These are phyloP conservation scores for Arachnomyces sp. DNA, from an alignment of 2,329 filamentous ascomycete genomes.

Conservation along the genomic window DNA sequence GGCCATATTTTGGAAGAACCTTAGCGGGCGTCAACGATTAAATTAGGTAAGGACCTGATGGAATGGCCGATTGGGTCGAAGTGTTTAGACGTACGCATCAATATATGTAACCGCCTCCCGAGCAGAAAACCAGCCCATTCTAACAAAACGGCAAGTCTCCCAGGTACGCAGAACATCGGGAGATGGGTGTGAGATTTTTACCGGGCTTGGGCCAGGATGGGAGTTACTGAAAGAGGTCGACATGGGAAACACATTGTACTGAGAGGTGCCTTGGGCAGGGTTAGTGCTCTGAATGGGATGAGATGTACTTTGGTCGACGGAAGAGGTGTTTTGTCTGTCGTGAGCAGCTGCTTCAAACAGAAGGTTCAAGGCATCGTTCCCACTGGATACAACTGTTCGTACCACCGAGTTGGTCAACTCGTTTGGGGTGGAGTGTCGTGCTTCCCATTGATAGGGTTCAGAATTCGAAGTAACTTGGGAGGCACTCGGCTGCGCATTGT, in stretches of 20 bases:
- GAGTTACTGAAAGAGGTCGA: slow-evolving; percentile 10
- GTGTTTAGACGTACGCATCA: slow-evolving; percentile 32
- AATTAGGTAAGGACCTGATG: slow-evolving; percentile 4
- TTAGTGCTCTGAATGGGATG: slow-evolving; percentile 21
- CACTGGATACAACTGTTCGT: slow-evolving; percentile 44
- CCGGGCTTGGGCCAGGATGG: slow-evolving; percentile 18
- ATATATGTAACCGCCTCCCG: slow-evolving; percentile 47
- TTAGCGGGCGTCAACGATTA: slow-evolving; percentile 7
- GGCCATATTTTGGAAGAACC: slow-evolving; percentile 45
- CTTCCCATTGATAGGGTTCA: no score
- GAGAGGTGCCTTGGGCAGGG: slow-evolving; percentile 23
- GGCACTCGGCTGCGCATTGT: no score
- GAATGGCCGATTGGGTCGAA: neutral
- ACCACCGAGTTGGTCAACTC: slow-evolving; percentile 35
- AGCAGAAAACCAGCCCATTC: slow-evolving; percentile 49
- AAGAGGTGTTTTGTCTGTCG: slow-evolving; percentile 29
- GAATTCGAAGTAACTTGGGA: no score
- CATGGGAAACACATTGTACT: slow-evolving; percentile 27
- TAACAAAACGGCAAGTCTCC: slow-evolving; percentile 45
- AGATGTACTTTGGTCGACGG: slow-evolving; percentile 21
- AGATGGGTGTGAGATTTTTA: slow-evolving; percentile 21
- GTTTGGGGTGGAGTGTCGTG: slow-evolving; percentile 15
- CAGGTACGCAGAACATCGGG: slow-evolving; percentile 37
- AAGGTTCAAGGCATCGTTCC: slow-evolving; percentile 46
- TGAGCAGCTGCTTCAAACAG: slow-evolving; percentile 44